Evolutionary conservation across 352 stramenopile species (phyloP).

Genomic region (Phytopythium litorale): DNA sequence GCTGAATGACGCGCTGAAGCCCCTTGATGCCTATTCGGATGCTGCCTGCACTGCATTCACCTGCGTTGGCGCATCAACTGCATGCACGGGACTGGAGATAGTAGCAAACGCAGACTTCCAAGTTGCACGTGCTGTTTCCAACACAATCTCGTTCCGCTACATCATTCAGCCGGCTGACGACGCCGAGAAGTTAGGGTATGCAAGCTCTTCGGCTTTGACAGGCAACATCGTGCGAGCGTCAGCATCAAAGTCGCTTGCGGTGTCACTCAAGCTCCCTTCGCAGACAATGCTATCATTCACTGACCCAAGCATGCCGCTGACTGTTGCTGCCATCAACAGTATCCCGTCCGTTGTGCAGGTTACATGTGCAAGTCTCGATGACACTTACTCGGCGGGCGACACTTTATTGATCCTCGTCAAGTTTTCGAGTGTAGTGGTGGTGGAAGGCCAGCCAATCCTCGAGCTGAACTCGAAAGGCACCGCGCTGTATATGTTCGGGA

Average conservation of each 20-base stretch:
- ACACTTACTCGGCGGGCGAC: conserved; percentile 60
- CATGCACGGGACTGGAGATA: conserved; percentile 35
- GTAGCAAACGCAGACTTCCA: conserved; percentile 44
- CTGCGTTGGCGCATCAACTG: conserved; percentile 24
- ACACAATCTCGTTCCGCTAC: conserved; percentile 57
- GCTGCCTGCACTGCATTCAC: conserved; percentile 38
- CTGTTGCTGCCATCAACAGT: conserved; percentile 28
- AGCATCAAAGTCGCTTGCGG: conserved; percentile 19
- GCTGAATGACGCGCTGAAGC: conserved; percentile 27
- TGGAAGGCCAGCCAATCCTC: conserved; percentile 46
- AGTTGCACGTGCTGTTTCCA: conserved; percentile 26
- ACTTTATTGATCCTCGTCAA: conserved; percentile 47
- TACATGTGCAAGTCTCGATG: conserved; percentile 33
- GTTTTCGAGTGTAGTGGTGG: conserved; percentile 47
- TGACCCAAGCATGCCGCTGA: conserved; percentile 12
- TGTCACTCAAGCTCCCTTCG: conserved; percentile 26
- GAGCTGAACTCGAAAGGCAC: conserved; percentile 67
- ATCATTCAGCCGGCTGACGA: conserved; percentile 37
- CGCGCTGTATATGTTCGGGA: conserved; percentile 46
- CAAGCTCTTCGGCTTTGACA: conserved; percentile 22
- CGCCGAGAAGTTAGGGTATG: conserved; percentile 20
- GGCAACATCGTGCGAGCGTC: conserved; percentile 45
- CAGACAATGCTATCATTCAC: conserved; percentile 7
- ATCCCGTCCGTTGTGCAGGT: conserved; percentile 39
- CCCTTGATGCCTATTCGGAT: conserved; percentile 23